Base-by-base conservation (phyloP, 441 rosid genomes). In the Adansonia madagascariensis region DNA sequence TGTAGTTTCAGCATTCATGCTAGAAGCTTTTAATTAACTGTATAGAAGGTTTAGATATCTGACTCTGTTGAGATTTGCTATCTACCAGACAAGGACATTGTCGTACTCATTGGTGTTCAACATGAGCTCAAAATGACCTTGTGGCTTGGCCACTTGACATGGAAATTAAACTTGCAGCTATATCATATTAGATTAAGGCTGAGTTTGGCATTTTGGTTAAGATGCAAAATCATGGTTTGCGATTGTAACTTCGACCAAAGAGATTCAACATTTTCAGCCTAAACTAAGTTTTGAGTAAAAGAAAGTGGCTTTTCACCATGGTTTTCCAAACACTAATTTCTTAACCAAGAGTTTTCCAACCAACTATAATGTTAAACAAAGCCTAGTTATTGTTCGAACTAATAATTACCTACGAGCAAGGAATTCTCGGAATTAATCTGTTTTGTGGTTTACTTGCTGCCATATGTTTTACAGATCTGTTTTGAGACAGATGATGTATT, bases 171-270 rank as follows among this genome's bases (percentile, higher is more conserved):
- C n/a, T 2, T 20, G 12, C 35, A 2, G 31, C 31, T 46, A 20
- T 20, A 4, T 46, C 1, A n/a, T 67, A 67, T 69, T 17, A 22
- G 46, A 5, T 52, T 9, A 49, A 71, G 22, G 44, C 49, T 10
- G 10, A n/a, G 27, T 52, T 70, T 50, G 10, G 27, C 46, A 52
- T 4, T 35, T 15, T 17, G 63, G 47, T 71, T 71, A 31, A 10
- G 31, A 5, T n/a, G 63, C 50, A 35, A 53, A 27, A 71, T 71
- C 49, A 35, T 39, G 63, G n/a, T 71, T 70, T 53, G 47, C 27
- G 5, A 10, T 27, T 17, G 71, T 56, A 18, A 18, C 61, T 27
- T 27, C 31, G 31, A 2, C 53, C n/a, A 9, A 44, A 8, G n/a
- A 65, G 52, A 46, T 20, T 43, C 53, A 5, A 66, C n/a, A 31